Evolutionary conservation across 2,329 filamentous ascomycete genomes (phyloP).

Genomic region (Boeremia exigua): DNA sequence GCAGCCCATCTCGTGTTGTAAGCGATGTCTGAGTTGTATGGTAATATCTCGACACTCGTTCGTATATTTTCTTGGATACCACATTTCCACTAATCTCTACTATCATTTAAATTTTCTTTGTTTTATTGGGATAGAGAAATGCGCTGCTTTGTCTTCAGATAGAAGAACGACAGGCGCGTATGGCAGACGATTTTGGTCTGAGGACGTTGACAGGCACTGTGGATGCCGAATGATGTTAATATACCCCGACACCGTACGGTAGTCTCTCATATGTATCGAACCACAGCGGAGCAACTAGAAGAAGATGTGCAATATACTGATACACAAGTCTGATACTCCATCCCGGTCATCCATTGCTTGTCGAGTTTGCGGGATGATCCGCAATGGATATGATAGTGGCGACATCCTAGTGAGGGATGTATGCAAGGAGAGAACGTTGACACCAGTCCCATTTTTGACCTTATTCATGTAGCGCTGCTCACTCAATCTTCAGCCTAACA

Average conservation of each 20-base stretch:
- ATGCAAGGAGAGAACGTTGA: no score
- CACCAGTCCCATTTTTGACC: no score
- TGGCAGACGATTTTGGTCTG: background rate
- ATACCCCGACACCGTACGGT: constrained; percentile 10
- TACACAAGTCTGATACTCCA: background rate
- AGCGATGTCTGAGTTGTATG: background rate
- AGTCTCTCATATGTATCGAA: constrained; percentile 13
- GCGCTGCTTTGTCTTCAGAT: background rate
- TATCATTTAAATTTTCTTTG: constrained; percentile 12
- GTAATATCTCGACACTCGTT: background rate
- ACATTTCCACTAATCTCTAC: background rate
- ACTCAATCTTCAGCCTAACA: no score
- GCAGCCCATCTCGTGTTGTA: background rate
- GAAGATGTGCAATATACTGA: background rate
- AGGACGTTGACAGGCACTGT: background rate
- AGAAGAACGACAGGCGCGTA: constrained; percentile 2
- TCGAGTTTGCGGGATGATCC: no score
- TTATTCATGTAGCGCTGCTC: no score
- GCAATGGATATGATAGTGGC: no score
- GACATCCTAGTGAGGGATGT: no score
- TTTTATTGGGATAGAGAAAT: background rate
- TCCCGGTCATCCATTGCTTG: no score
- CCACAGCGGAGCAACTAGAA: background rate
- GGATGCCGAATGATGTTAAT: background rate
- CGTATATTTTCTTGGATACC: background rate